Conservation (phyloP, 257 asterid genomes). For the Echites panduratus region DNA sequence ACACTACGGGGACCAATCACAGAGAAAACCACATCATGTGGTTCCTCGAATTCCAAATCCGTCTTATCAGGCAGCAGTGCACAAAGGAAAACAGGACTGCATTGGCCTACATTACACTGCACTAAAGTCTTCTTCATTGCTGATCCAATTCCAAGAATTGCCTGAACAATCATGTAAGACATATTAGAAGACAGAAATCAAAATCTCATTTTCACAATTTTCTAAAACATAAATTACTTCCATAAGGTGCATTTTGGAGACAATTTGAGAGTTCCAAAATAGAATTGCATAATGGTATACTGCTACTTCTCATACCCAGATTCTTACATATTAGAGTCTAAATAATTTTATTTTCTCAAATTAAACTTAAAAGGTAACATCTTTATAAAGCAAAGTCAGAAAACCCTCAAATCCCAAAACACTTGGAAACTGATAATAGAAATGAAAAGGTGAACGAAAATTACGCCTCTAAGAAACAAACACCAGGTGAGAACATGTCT, state of each 20-base stretch:
- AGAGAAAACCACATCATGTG: slow-evolving; percentile 78
- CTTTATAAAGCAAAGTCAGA: background rate
- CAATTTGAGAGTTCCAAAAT: background rate
- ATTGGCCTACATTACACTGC: slow-evolving; percentile 79
- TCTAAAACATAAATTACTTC: background rate
- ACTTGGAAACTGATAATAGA: background rate
- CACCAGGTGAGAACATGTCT: too few species aligned
- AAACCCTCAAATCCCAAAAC: too few species aligned
- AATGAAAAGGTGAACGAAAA: background rate
- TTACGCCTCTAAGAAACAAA: background rate
- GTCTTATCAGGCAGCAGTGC: slow-evolving; percentile 51
- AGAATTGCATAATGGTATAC: background rate
- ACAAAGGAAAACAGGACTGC: slow-evolving; percentile 61
- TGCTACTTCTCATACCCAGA: background rate
- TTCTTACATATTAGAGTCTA: background rate
- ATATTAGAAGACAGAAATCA: slow-evolving; percentile 9
- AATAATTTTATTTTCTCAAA: background rate
- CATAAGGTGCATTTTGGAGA: background rate
- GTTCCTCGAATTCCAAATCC: slow-evolving; percentile 86
- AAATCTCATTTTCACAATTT: background rate
- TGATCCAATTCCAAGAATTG: slow-evolving; percentile 65
- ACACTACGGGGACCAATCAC: slow-evolving; percentile 73
- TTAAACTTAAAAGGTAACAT: background rate
- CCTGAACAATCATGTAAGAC: slow-evolving; percentile 37
- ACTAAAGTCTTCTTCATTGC: slow-evolving; percentile 40